Evolutionary conservation across 305 asterid genomes (phyloP), one percentile per base, ranked within the genome.

Genomic region (Monarda citriodora): DNA sequence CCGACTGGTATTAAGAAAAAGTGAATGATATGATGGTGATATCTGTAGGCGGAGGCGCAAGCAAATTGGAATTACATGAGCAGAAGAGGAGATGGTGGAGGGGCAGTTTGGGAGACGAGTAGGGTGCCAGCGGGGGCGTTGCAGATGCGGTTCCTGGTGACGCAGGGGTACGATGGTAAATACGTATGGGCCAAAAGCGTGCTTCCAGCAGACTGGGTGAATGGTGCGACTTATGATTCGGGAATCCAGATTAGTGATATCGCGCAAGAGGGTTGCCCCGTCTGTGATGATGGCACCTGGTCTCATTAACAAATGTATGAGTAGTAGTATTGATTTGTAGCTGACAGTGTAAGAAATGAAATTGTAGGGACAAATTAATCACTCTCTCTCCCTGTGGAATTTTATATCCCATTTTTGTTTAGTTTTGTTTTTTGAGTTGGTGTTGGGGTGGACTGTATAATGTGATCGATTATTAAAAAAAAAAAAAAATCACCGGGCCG

Each of bases 61-160:
- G 34, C 83, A 15, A 80, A 61, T 45, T 92, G 97, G 97, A 63
- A 15, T 12, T 85, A 34, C 80, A 63, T 92, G 95, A 83, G 76
- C 58, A 75, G 89, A 54, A 75, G 89, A 54, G 80, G 70, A n/a
- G n/a, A n/a, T n/a, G n/a, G n/a, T 32, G 58, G 82, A 18, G 97
- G 96, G 20, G 97, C 93, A 3, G 66, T 92, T 41, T 92, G 98
- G 98, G 83, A 85, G 18, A 85, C 91, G 22, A 81, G 87, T 63
- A 64, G 88, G 69, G 95, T 87, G 9, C 98, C 97, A 5, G 61
- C n/a, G 5, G 98, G 98, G 60, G 45, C 82, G 3, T 53, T 92
- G 83, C 93, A 86, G 62, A 68, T 92, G 25, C 74, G 95, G 55
- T 71, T 92, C 46, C 82, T 79, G 34, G 98, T 86, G 67, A 88